These are phyloP conservation scores for Trichoderma pleuroti DNA, from an alignment of 2,329 filamentous ascomycete genomes.

Conservation along the genomic window DNA sequence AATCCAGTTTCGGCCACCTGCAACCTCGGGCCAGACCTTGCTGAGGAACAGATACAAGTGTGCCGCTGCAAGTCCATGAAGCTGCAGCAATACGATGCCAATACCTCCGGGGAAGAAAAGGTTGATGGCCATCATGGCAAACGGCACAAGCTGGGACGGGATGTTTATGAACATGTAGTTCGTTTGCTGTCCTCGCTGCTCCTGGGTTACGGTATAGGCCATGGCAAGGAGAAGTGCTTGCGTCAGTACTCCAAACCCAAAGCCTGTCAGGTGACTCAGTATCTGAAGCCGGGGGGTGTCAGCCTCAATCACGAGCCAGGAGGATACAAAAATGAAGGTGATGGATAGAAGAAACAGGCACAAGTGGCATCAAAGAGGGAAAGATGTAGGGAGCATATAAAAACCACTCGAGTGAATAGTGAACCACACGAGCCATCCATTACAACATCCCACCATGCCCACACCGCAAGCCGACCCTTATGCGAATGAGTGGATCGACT, in stretches of 20 bases:
- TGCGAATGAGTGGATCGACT: conserved; percentile 63
- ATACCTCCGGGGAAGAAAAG: conserved; percentile 62
- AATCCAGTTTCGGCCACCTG: conserved; percentile 74
- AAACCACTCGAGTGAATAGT: conserved; percentile 59
- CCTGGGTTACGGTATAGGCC: conserved; percentile 79
- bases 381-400: conserved; percentile 60
- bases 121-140: conserved; percentile 71
- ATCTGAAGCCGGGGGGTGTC: conserved; percentile 24
- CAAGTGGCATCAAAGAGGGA: not conserved
- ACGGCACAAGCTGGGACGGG: conserved; percentile 76
- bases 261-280: conserved; percentile 33
- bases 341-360: not conserved
- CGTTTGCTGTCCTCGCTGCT: conserved; percentile 72
- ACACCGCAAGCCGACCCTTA: conserved; percentile 61
- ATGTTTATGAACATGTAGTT: conserved; percentile 81
- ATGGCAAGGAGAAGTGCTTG: conserved; percentile 73
- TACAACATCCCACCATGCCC: conserved; percentile 73
- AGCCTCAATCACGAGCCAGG: conserved; percentile 19
- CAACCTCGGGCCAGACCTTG: conserved; percentile 82
- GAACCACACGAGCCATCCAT: conserved; percentile 64
- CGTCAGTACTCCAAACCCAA: conserved; percentile 46
- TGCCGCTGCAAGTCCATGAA: conserved; percentile 78
- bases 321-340: not conserved
- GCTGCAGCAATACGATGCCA: conserved; percentile 56
- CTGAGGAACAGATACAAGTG: conserved; percentile 90